Evolutionary conservation across 805 yeast genomes (phyloP).

Genomic region (Metschnikowia baotianmanensis): DNA sequence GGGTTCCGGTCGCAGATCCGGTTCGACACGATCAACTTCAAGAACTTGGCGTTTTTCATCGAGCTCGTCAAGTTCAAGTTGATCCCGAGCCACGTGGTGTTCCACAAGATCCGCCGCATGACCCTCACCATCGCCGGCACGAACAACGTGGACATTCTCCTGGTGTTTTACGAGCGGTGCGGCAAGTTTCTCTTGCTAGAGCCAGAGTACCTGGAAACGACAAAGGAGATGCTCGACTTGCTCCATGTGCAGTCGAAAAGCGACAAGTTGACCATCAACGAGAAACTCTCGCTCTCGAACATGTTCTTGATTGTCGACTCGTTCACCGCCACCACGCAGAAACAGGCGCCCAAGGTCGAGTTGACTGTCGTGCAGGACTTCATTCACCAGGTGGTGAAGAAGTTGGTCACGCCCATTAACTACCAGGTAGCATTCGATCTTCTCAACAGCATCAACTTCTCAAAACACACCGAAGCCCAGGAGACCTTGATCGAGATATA

Average conservation of each 20-base stretch:
- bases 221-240: conserved; percentile 61
- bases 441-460: conserved; percentile 42
- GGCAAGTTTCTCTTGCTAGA: conserved; percentile 63
- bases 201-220: conserved; percentile 54
- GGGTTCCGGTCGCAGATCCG: conserved; percentile 59
- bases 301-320: conserved; percentile 56
- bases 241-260: conserved; percentile 50
- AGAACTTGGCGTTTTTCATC: conserved; percentile 59
- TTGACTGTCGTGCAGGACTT: conserved; percentile 13
- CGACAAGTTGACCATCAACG: conserved; percentile 49
- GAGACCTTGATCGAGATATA: conserved; percentile 40
- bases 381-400: conserved; percentile 14
- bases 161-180: conserved; percentile 68
- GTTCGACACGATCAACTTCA: conserved; percentile 52
- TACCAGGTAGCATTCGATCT: conserved; percentile 4
- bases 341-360: neutral
- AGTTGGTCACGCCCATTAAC: conserved; percentile 6
- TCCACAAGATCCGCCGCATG: conserved; percentile 67
- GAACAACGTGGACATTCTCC: conserved; percentile 65
- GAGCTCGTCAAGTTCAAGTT: conserved; percentile 77
- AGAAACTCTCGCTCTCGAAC: conserved; percentile 57
- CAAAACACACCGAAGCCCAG: conserved; percentile 36
- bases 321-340: conserved; percentile 11
- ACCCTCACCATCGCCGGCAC: conserved; percentile 50
- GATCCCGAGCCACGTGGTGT: conserved; percentile 65